Percentiles rank a stretch among this genome's conserved stretches.
phyloP scores from a whole-genome alignment of 176 grass and related monocot species.

The Microstegium vimineum region DNA sequence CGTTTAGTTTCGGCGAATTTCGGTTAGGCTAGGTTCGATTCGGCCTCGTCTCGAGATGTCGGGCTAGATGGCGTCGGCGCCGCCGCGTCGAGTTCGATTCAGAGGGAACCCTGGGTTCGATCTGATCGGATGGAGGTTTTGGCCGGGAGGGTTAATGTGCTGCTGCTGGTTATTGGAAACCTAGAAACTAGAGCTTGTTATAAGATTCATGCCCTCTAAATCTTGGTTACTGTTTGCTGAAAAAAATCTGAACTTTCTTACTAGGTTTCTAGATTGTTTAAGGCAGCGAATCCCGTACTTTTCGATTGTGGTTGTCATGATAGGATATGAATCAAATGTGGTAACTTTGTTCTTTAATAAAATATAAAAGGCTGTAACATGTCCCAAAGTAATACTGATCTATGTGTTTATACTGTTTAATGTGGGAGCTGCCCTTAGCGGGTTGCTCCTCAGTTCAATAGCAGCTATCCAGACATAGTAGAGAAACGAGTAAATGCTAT shows the following conservation, averaged over 20 bases:
- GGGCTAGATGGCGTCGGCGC: neutral
- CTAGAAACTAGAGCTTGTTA: neutral
- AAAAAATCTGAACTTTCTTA: no score
- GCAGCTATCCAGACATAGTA: neutral
- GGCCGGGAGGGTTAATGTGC: slow-evolving; percentile 7
- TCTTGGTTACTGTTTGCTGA: no score
- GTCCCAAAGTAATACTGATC: neutral
- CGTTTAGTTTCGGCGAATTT: neutral
- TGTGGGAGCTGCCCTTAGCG: neutral
- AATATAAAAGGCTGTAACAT: neutral
- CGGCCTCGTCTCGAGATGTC: neutral
- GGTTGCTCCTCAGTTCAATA: neutral
- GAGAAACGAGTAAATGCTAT: neutral
- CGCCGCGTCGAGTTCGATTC: slow-evolving; percentile 10
- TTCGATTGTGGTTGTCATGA: no score
- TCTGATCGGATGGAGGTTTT: slow-evolving; percentile 11
- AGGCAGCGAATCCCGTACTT: no score
- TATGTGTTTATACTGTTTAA: neutral
- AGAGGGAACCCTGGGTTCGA: slow-evolving; percentile 27
- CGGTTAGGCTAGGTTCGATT: neutral
- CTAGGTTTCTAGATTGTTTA: no score
- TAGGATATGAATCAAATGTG: no score
- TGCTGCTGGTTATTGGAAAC: neutral
- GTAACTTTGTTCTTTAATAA: neutral
- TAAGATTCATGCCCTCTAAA: no score